Base-by-base conservation (phyloP, 2,329 filamentous ascomycete species). In the Polychaeton citri region DNA sequence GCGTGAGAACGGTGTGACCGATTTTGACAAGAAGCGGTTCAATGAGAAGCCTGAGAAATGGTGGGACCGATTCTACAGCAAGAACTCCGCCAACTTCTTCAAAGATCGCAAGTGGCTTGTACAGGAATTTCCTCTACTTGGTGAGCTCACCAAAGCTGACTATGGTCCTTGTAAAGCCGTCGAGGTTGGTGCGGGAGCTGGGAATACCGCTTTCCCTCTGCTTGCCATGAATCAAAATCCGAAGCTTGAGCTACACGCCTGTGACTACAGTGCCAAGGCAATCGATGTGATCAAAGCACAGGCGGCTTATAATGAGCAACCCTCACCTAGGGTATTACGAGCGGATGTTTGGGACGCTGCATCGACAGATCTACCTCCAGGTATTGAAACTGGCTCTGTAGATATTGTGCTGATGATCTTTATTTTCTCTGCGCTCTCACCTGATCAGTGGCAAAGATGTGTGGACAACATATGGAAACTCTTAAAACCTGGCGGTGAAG, bases 11-110 rank as follows among this genome's bases (percentile, higher is more conserved):
- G 88, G 87, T 38, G 90, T 95, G 34, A 87, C 80, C 30, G 86
- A 94, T 43, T 95, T 92, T 67, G 87, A 98, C 61, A 86, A 86
- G 60, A 73, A 79, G 78, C 66, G 68, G 70, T 95, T 95, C 68
- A 96, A 95, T 57, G 67, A 71, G 32, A 75, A 92, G 45, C 90
- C 90, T 1, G 87, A 84, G 43, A 93, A 86, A 60, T 96, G 86
- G 84, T 98, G 90, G 90, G 90, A 98, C 53, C 65, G 81, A 37
- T 98, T 98, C 63, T 98, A 98, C 68, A 87, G 90, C 63, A 94
- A 96, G 64, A 96, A 98, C 62, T 83, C 82, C 15, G 74, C 79
- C 51, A 96, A 96, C 55, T 98, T 98, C 63, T 98, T 98, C 75
- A 98, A 98, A 63, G 82, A 98, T 56, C 75, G 90, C 44, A 96